Percentiles rank a stretch among this genome's conserved stretches.
These are phyloP conservation scores for Aurinia saxatilis DNA, from an alignment of 345 rosid species.

Conservation along the genomic window DNA sequence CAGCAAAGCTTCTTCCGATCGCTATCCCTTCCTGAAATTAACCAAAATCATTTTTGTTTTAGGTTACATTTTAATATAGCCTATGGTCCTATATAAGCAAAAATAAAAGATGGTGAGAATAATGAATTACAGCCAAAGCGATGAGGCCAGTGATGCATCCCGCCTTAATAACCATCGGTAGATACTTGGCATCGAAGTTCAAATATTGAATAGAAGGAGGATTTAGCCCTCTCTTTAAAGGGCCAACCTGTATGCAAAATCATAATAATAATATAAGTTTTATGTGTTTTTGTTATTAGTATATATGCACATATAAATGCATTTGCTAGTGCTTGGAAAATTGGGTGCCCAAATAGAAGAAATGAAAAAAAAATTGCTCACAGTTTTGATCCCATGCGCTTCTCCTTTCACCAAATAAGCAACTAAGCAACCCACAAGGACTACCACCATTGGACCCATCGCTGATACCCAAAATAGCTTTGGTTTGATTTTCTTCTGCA, in stretches of 20 bases:
- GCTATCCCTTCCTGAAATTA: slow-evolving; percentile 81
- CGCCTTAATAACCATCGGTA: slow-evolving; percentile 44
- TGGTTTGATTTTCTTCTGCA: slow-evolving; percentile 59
- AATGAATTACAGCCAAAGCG: slow-evolving; percentile 61
- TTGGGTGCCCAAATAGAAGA: too few relatives aligned
- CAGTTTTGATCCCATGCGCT: slow-evolving; percentile 63
- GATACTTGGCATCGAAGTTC: slow-evolving; percentile 54
- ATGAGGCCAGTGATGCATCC: slow-evolving; percentile 59
- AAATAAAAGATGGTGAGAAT: background rate
- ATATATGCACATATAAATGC: background rate
- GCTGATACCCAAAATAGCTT: slow-evolving; percentile 88
- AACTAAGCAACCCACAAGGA: slow-evolving; percentile 56
- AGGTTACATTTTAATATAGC: too few relatives aligned
- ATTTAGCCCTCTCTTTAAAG: slow-evolving; percentile 64
- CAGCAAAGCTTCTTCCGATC: slow-evolving; percentile 80
- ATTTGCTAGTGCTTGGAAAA: too few relatives aligned
- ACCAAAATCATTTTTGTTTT: background rate
- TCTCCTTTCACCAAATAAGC: slow-evolving; percentile 51
- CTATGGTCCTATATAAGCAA: background rate
- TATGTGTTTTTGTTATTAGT: background rate
- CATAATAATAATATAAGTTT: background rate
- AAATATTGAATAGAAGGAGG: slow-evolving; percentile 51
- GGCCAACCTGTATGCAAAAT: slow-evolving; percentile 53
- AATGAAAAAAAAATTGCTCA: slow-evolving; percentile 22
- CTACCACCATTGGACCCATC: slow-evolving; percentile 70